Conservation (phyloP, 345 rosid species). For the Boechera divaricarpa region DNA sequence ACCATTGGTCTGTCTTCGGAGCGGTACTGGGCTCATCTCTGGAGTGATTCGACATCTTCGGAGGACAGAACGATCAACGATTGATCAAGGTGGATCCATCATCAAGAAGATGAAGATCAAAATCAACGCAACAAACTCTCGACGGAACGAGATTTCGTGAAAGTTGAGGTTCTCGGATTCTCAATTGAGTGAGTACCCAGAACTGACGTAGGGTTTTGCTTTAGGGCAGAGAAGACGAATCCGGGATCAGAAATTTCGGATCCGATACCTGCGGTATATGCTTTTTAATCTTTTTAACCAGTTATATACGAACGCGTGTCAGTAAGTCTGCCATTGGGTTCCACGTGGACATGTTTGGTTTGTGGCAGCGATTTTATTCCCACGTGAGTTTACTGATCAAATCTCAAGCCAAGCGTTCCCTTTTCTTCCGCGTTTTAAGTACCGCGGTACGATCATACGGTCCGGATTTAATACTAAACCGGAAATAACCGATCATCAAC, state of each 20-base stretch:
- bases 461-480: neutral
- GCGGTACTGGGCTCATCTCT: conserved; percentile 69
- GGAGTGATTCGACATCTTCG: conserved; percentile 62
- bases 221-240: conserved; percentile 33
- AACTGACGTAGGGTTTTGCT: conserved; percentile 37
- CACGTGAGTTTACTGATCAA: conserved; percentile 17
- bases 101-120: neutral
- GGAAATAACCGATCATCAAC: neutral
- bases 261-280: conserved; percentile 32
- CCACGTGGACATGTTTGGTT: conserved; percentile 29
- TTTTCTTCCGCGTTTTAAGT: neutral
- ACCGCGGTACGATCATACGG: neutral
- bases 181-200: conserved; percentile 20
- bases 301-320: conserved; percentile 6
- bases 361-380: conserved; percentile 34
- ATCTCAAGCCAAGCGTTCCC: neutral
- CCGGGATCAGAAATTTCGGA: conserved; percentile 30
- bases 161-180: neutral
- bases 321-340: neutral
- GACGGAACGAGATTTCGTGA: conserved; percentile 3
- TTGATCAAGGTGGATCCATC: conserved; percentile 34
- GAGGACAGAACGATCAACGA: conserved; percentile 14
- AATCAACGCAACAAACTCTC: conserved; percentile 14
- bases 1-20: conserved; percentile 82
- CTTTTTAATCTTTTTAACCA: neutral